phyloP scores from a whole-genome alignment of 768 basidiomycete species.

The Lactarius deliciosus region DNA sequence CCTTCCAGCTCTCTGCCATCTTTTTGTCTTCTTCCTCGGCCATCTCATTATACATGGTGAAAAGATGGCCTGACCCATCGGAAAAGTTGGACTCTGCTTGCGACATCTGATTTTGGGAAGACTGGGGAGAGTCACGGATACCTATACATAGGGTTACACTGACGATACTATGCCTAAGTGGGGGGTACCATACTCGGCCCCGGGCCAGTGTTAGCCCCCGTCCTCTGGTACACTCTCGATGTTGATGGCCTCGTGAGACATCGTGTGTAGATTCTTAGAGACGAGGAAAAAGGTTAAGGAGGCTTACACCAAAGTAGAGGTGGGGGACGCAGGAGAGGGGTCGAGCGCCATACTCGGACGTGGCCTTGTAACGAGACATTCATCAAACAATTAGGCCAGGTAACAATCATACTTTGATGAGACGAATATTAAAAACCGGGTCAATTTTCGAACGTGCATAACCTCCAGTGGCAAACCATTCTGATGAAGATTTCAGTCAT shows the following conservation, averaged over 20 bases:
- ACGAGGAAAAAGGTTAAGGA: no score
- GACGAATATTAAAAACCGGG: no score
- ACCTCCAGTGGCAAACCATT: no score
- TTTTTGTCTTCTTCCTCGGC: background rate
- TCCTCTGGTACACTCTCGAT: background rate
- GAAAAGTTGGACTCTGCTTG: background rate
- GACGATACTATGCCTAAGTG: background rate
- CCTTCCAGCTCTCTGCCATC: background rate
- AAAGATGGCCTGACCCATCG: background rate
- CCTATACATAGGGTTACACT: background rate
- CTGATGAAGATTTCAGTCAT: no score
- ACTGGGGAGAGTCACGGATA: background rate
- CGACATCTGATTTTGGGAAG: background rate
- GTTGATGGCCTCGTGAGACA: background rate
- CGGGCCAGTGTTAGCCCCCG: background rate
- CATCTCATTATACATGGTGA: background rate
- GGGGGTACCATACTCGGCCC: background rate
- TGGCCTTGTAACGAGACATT: no score
- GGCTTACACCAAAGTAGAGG: no score
- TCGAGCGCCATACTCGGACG: no score
- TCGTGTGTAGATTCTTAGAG: no score
- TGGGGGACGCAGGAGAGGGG: no score
- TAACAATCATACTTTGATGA: no score
- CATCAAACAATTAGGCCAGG: no score
- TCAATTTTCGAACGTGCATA: no score